Evolutionary conservation across 2,329 filamentous ascomycete genomes (phyloP).

Genomic region (Diaporthe citriasiana): DNA sequence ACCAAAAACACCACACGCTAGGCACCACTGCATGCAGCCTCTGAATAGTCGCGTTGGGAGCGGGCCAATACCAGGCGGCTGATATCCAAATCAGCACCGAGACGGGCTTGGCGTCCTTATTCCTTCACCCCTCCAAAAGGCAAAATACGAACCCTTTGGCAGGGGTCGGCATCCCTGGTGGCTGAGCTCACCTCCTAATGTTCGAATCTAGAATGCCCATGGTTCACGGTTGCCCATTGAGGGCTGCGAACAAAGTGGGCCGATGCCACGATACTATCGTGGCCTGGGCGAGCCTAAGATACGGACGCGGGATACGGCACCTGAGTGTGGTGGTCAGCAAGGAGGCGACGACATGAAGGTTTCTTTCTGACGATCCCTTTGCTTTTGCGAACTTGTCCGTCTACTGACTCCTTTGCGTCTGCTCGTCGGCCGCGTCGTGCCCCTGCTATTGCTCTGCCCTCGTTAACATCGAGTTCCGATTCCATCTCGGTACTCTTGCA

Average conservation of each 20-base stretch:
- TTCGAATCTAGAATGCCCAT: background rate
- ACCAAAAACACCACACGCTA: conserved; percentile 1
- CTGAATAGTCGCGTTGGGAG: conserved; percentile 26
- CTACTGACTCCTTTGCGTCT: background rate
- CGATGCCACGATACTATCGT: conserved; percentile 32
- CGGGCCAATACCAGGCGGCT: conserved; percentile 33
- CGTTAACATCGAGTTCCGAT: background rate
- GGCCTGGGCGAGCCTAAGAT: conserved; percentile 19
- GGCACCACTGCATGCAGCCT: conserved; percentile 24
- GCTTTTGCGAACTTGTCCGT: background rate
- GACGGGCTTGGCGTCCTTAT: conserved; percentile 1
- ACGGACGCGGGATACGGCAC: conserved; percentile 24
- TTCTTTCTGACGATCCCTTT: background rate
- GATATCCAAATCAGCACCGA: conserved; percentile 29
- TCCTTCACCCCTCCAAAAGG: conserved; percentile 1
- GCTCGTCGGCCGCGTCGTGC: background rate
- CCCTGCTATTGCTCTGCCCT: background rate
- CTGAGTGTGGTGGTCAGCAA: conserved; percentile 30
- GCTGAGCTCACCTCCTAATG: conserved; percentile 5
- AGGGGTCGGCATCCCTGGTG: conserved; percentile 14
- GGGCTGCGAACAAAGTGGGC: conserved; percentile 13
- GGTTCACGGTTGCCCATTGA: background rate
- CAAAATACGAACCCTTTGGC: conserved; percentile 8
- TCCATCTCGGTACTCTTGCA: background rate
- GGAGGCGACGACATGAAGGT: background rate